These are phyloP conservation scores for Balamuthia mandrillaris DNA, from an alignment of 208 protist species.

Conservation along the genomic window DNA sequence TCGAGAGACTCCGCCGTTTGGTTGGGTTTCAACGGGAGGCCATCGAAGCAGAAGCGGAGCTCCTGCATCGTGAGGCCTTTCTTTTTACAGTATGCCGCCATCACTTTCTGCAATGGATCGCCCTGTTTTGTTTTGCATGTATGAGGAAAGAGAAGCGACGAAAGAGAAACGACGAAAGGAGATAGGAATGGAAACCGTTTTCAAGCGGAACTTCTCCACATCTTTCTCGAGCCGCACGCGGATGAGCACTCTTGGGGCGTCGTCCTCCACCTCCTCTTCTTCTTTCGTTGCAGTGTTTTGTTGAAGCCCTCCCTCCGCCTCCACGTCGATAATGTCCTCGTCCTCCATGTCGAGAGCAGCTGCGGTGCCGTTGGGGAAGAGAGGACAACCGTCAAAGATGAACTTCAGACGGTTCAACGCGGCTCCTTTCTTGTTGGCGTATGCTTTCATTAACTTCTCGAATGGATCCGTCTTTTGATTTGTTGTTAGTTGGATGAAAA, in stretches of 20 bases:
- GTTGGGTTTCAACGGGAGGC: neutral
- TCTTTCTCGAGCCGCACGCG: neutral
- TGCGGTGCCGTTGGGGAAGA: neutral
- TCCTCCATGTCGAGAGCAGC: neutral
- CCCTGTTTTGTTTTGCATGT: neutral
- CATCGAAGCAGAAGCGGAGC: neutral
- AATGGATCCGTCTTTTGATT: too few species aligned
- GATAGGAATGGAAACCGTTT: neutral
- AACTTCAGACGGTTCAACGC: too few species aligned
- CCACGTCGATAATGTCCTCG: neutral
- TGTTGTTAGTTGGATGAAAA: too few species aligned
- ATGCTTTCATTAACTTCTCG: too few species aligned
- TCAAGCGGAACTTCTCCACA: neutral
- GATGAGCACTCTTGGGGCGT: neutral
- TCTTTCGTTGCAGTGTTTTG: neutral
- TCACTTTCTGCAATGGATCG: neutral
- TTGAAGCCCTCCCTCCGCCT: neutral
- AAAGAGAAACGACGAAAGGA: neutral
- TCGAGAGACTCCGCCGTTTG: neutral
- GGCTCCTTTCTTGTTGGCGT: too few species aligned
- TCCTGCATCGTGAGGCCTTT: neutral
- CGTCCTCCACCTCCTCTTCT: neutral
- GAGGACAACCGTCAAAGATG: neutral
- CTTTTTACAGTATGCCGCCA: neutral
- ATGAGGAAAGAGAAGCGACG: neutral